Evolutionary conservation across 208 protist species (phyloP).

Genomic region (Crithidia brevicula): DNA sequence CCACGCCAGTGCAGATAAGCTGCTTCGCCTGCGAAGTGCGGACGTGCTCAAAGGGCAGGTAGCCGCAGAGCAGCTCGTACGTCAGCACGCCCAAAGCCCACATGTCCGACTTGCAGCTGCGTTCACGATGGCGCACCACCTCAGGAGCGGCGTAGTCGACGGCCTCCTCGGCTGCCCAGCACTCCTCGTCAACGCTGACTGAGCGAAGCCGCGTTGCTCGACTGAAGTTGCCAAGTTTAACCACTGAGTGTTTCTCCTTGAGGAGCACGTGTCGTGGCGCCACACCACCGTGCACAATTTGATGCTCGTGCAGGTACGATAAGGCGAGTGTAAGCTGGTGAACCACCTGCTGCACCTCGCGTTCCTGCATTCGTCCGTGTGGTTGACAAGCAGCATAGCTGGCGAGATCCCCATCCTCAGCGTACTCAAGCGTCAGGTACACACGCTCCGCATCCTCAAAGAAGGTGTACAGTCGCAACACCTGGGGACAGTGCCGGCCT

Average conservation of each 20-base stretch:
- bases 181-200: background rate
- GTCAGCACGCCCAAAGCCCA: constrained; percentile 74
- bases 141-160: constrained; percentile 98
- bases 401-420: constrained; percentile 90
- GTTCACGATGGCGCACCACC: constrained; percentile 59
- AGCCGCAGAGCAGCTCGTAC: constrained; percentile 64
- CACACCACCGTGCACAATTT: constrained; percentile 85
- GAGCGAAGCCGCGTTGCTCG: constrained; percentile 56
- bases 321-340: constrained; percentile 49
- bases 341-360: constrained; percentile 30
- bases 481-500: constrained; percentile 87
- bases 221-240: constrained; percentile 98
- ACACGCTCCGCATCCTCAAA: constrained; percentile 96
- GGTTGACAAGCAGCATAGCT: constrained; percentile 4
- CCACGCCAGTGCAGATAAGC: constrained; percentile 42
- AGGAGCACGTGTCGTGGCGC: constrained; percentile 81
- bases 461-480: constrained; percentile 96
- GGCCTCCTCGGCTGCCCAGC: background rate
- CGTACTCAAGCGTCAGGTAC: constrained; percentile 98
- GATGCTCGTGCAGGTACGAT: constrained; percentile 49
- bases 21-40: constrained; percentile 36
- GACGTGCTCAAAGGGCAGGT: constrained; percentile 53
- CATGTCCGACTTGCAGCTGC: constrained; percentile 65
- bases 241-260: constrained; percentile 3
- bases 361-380: constrained; percentile 32